Conservation (phyloP, 1,284 basidiomycete genomes). For the Ganoderma resinaceum region DNA sequence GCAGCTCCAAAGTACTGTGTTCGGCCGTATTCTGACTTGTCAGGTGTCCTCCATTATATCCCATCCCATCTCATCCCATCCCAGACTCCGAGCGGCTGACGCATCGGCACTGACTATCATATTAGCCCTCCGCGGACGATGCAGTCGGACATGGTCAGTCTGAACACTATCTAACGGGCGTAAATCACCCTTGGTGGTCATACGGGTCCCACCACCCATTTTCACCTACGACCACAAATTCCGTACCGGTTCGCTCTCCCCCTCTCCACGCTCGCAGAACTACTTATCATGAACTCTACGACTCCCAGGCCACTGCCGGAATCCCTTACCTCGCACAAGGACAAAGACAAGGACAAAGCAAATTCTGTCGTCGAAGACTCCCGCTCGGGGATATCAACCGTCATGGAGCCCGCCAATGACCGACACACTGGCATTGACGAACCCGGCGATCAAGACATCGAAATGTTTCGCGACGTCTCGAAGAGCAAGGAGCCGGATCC, state of each 20-base stretch:
- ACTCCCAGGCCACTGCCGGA: background rate
- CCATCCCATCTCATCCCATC: too few species aligned
- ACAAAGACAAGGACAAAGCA: background rate
- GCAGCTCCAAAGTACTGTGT: background rate
- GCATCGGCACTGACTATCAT: background rate
- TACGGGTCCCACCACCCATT: background rate
- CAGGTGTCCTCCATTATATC: too few species aligned
- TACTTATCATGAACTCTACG: background rate
- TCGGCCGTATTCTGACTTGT: background rate
- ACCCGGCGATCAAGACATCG: background rate
- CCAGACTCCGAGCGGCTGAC: background rate
- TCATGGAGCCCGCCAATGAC: background rate
- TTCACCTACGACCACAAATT: background rate
- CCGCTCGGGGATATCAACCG: background rate
- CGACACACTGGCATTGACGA: background rate
- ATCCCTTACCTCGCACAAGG: background rate
- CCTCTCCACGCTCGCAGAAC: background rate
- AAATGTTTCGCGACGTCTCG: background rate
- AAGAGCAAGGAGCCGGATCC: constrained; percentile 41
- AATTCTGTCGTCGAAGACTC: background rate
- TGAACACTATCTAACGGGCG: background rate
- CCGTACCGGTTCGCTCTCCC: background rate
- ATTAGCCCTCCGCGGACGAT: background rate
- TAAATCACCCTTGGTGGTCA: background rate
- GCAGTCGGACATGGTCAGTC: background rate